These are phyloP conservation scores for Pichia phayaonensis DNA, from an alignment of 805 yeast species.

Conservation along the genomic window DNA sequence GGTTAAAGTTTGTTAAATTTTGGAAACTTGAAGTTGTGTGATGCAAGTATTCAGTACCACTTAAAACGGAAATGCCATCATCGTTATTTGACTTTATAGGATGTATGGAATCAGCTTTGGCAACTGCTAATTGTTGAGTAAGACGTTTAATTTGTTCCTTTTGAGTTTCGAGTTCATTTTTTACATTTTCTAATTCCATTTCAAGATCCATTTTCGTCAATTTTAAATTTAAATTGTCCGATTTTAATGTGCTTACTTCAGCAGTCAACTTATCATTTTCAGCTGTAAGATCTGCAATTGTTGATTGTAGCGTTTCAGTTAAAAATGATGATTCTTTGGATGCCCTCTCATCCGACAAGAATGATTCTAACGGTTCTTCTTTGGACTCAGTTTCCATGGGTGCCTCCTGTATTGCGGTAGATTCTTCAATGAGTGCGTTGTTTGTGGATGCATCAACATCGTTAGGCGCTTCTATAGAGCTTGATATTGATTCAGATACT, in stretches of 20 bases:
- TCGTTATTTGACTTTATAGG: constrained; percentile 15
- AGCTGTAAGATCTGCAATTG: constrained; percentile 27
- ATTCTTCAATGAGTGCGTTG: neutral
- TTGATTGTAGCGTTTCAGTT: constrained; percentile 25
- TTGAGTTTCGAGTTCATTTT: constrained; percentile 27
- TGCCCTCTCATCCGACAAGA: constrained; percentile 9
- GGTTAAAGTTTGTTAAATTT: constrained; percentile 18
- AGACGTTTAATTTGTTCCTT: constrained; percentile 22
- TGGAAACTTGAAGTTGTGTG: constrained; percentile 18
- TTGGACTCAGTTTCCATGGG: neutral
- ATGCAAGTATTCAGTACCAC: constrained; percentile 14
- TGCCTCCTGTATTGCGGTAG: neutral
- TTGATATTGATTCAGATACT: neutral
- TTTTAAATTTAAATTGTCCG: constrained; percentile 23
- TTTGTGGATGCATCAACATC: neutral
- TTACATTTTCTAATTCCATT: constrained; percentile 30
- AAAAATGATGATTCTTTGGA: constrained; percentile 20
- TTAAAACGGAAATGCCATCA: constrained; percentile 12
- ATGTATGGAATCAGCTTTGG: constrained; percentile 26
- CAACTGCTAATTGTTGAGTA: constrained; percentile 23
- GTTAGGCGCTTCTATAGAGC: neutral
- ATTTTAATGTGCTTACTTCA: constrained; percentile 10
- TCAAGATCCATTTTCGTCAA: constrained; percentile 27
- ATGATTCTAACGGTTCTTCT: constrained; percentile 11
- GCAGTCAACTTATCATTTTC: constrained; percentile 19